A percentile compares a stretch with the other conserved stretches of the same genome.
phyloP scores from a whole-genome alignment of 2,329 filamentous ascomycete species.

The Cylindrodendrum hubeiense region DNA sequence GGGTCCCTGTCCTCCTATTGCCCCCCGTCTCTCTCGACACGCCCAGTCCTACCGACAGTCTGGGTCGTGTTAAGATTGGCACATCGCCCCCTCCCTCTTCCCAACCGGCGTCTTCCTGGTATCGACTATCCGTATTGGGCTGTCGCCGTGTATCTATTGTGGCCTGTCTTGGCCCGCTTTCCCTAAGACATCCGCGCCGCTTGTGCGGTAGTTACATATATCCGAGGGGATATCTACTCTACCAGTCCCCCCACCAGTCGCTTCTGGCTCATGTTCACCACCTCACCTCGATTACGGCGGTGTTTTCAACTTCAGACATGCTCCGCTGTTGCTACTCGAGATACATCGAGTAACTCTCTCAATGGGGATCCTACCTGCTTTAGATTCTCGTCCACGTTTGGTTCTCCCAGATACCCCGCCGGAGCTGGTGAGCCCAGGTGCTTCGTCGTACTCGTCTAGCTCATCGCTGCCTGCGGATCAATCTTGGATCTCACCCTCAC shows the following conservation, averaged over 20 bases:
- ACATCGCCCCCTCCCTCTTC: conserved; percentile 38
- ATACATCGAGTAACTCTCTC: conserved; percentile 52
- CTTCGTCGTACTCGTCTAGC: conserved; percentile 61
- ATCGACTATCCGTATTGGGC: conserved; percentile 44
- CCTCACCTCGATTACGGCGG: conserved; percentile 30
- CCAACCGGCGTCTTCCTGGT: conserved; percentile 44
- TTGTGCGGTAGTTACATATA: conserved; percentile 45
- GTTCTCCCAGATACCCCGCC: conserved; percentile 66
- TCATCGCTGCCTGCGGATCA: conserved; percentile 58
- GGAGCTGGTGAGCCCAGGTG: conserved; percentile 65
- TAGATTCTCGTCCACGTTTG: conserved; percentile 64
- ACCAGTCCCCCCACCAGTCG: conserved; percentile 33
- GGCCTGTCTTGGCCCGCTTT: conserved; percentile 42
- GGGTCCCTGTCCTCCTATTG: conserved; percentile 27
- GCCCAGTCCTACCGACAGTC: conserved; percentile 44
- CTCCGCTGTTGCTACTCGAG: conserved; percentile 41
- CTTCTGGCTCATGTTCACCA: conserved; percentile 31
- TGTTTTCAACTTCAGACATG: conserved; percentile 39
- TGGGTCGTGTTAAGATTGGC: conserved; percentile 48
- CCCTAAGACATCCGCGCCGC: conserved; percentile 40
- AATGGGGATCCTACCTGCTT: conserved; percentile 68
- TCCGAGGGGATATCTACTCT: conserved; percentile 44
- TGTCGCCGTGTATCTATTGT: conserved; percentile 42
- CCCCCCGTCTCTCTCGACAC: conserved; percentile 31
- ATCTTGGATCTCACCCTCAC: conserved; percentile 55